Evolutionary conservation across 2,329 filamentous ascomycete genomes (phyloP).

Genomic region (Dactylellina cionopaga): DNA sequence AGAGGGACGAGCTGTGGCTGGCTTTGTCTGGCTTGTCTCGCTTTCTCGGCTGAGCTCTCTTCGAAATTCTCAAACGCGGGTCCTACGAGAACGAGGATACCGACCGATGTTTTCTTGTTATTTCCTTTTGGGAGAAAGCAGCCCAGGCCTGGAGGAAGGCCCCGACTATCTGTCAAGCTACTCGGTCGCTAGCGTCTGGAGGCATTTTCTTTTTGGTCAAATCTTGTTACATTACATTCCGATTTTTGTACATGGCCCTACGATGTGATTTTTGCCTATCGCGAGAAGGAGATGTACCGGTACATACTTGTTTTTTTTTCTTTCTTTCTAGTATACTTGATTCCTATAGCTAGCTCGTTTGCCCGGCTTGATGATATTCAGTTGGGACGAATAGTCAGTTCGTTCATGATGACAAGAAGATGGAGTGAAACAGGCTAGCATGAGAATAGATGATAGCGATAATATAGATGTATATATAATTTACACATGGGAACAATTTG

Average conservation of each 20-base stretch:
- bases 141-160: too few species aligned
- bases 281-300: too few species aligned
- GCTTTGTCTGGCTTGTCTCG: neutral
- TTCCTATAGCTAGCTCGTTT: neutral
- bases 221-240: constrained; percentile 22
- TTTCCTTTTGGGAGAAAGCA: too few species aligned
- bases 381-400: neutral
- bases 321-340: constrained; percentile 1
- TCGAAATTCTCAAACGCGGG: neutral
- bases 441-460: neutral
- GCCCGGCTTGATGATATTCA: neutral
- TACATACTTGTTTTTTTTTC: constrained; percentile 9
- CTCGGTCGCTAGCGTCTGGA: too few species aligned
- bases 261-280: too few species aligned
- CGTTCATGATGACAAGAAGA: too few species aligned
- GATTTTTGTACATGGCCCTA: too few species aligned
- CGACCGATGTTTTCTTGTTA: neutral
- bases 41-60: constrained; percentile 10
- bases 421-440: too few species aligned
- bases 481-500: too few species aligned
- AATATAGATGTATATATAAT: too few species aligned
- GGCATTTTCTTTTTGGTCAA: too few species aligned
- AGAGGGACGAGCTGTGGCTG: neutral
- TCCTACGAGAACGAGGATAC: neutral
- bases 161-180: too few species aligned